Base-by-base conservation (phyloP, 1,284 basidiomycete genomes). In the Cystobasidium sp. region DNA sequence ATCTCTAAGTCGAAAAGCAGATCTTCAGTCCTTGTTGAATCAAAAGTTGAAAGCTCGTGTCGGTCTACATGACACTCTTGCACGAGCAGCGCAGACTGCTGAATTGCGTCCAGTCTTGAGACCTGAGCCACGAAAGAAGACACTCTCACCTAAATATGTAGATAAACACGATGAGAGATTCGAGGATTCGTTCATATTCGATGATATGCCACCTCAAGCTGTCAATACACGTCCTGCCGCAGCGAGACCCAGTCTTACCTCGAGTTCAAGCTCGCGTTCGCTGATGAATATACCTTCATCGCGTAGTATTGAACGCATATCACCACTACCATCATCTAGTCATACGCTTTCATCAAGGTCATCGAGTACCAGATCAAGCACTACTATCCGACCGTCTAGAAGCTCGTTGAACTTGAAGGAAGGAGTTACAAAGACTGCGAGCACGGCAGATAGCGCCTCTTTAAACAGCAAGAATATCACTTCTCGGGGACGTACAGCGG, bases 121-220 rank as follows among this genome's bases (percentile, higher is more conserved):
- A 37, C 24, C 39, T 31, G 24, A 31, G 18, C 14, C 39, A 16
- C 12, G 7, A 2, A 24, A 24, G 3, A 43, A 44, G 6, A 43
- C 14, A n/a, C 41, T 41, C 22, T 5, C n/a, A 22, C 9, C 87
- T 16, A 83, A 87, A 16, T 85, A 83, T 73, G 86, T 87, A 14
- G 67, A 78, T 16, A 87, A 90, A 80, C 87, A 88, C 14, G 90
- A 91, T 79, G 91, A 92, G 76, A 89, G 91, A 80, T 91, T 91
- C 76, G 91, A 93, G 82, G 87, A 86, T 77, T 91, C 91, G 37
- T 87, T 93, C 67, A 86, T 91, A 77, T 89, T 93, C 78, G 88
- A 89, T 78, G 89, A 91, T 75, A 64, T 85, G 92, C 69, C 73
- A 24, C 74, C 73, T n/a, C 71, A 66, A 24, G 66, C 66, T 3